phyloP scores from a whole-genome alignment of 805 yeast species.

The Allodekkera sacchari region DNA sequence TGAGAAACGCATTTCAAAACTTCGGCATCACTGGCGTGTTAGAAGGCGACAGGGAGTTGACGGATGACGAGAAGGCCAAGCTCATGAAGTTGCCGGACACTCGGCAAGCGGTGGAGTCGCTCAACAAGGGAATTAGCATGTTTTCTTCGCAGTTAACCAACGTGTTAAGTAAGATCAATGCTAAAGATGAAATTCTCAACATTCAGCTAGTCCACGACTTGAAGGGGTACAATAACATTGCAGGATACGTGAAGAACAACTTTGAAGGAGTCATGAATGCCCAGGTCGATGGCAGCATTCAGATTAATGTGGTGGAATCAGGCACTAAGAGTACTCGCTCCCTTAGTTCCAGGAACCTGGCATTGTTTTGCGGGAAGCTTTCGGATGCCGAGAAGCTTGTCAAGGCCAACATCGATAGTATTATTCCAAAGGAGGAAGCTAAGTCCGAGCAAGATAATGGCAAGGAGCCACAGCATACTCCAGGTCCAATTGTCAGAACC shows the following conservation, averaged over 20 bases:
- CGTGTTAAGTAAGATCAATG: conserved; percentile 28
- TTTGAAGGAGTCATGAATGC: conserved; percentile 54
- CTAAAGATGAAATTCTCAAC: conserved; percentile 45
- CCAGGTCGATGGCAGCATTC: conserved; percentile 74
- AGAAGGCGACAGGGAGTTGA: conserved; percentile 27
- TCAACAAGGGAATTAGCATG: conserved; percentile 25
- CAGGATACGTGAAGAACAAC: conserved; percentile 38
- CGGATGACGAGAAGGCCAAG: conserved; percentile 21
- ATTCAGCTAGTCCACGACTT: conserved; percentile 64
- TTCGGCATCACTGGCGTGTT: conserved; percentile 30
- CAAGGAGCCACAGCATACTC: conserved; percentile 4
- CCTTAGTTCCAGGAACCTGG: conserved; percentile 34
- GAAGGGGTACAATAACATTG: conserved; percentile 41
- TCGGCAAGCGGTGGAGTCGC: conserved; percentile 27
- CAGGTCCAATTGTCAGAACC: conserved; percentile 8
- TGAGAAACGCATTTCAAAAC: conserved; percentile 31
- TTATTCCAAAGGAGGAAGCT: conserved; percentile 30
- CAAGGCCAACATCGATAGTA: conserved; percentile 75
- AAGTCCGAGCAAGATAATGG: conserved; percentile 2
- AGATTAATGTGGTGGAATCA: conserved; percentile 48
- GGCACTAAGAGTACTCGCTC: conserved; percentile 24
- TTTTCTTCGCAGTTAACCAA: conserved; percentile 25
- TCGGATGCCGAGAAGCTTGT: conserved; percentile 86
- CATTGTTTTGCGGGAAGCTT: conserved; percentile 65
- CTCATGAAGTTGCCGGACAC: conserved; percentile 24